phyloP scores from a whole-genome alignment of 768 basidiomycete species.

The Dacryopinax spathularia region DNA sequence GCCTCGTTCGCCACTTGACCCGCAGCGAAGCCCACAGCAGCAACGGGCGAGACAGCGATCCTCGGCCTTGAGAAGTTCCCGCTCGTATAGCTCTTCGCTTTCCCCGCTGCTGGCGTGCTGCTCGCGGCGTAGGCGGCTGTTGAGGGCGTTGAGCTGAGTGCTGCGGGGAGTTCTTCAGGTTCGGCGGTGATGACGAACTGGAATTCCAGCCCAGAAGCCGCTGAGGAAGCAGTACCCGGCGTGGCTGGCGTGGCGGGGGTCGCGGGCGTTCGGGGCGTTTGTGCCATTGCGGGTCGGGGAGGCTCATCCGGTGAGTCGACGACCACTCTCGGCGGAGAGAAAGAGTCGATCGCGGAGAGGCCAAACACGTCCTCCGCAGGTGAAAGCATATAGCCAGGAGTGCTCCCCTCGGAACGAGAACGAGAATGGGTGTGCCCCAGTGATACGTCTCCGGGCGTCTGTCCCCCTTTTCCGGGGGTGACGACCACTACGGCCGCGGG shows the following conservation, averaged over 20 bases:
- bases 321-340: neutral
- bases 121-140: no score
- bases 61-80: neutral
- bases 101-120: neutral
- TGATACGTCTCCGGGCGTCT: no score
- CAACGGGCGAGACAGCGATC: neutral
- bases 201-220: neutral
- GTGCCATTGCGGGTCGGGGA: neutral
- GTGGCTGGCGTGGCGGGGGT: neutral
- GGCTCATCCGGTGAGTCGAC: no score
- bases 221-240: neutral
- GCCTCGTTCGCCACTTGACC: neutral
- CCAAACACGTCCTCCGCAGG: neutral
- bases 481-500: neutral
- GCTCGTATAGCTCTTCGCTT: neutral
- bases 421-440: no score
- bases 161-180: neutral
- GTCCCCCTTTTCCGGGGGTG: neutral
- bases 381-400: neutral
- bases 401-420: no score
- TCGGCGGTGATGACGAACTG: neutral
- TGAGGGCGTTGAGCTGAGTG: no score
- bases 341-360: neutral
- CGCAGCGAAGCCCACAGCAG: neutral
- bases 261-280: no score